These are phyloP conservation scores for Ustilago nuda DNA, from an alignment of 1,284 basidiomycete species.

Conservation along the genomic window DNA sequence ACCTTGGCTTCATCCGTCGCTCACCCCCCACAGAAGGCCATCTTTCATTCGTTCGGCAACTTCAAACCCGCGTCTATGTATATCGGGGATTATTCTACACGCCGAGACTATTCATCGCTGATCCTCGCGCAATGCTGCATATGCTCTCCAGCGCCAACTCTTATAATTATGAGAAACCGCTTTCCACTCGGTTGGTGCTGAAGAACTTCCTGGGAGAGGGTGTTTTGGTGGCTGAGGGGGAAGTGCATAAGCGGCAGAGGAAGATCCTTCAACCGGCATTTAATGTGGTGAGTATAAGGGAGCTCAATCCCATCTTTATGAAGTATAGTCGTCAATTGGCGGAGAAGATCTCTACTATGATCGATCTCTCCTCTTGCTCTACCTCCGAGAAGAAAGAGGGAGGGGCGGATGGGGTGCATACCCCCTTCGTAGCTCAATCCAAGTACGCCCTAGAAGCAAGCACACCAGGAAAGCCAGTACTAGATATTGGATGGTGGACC, in stretches of 20 bases:
- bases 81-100: slow-evolving; percentile 64
- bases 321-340: slow-evolving; percentile 39
- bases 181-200: slow-evolving; percentile 36
- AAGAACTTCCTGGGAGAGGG: slow-evolving; percentile 63
- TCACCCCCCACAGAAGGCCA: slow-evolving; percentile 43
- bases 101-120: slow-evolving; percentile 59
- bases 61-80: slow-evolving; percentile 46
- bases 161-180: slow-evolving; percentile 64
- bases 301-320: slow-evolving; percentile 57
- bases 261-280: slow-evolving; percentile 66
- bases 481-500: slow-evolving; percentile 51
- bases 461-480: slow-evolving; percentile 34
- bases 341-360: slow-evolving; percentile 38
- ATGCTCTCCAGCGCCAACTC: slow-evolving; percentile 58
- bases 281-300: slow-evolving; percentile 51
- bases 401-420: slow-evolving; percentile 26
- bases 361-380: slow-evolving; percentile 31
- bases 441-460: slow-evolving; percentile 13
- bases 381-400: neutral
- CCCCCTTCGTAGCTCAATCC: slow-evolving; percentile 26
- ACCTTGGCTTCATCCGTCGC: slow-evolving; percentile 40
- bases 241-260: slow-evolving; percentile 60
- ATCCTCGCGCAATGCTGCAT: slow-evolving; percentile 60
- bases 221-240: slow-evolving; percentile 61
- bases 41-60: slow-evolving; percentile 31